Conservation (phyloP, 495 filamentous ascomycete species). For the Podospora pseudocomata region DNA sequence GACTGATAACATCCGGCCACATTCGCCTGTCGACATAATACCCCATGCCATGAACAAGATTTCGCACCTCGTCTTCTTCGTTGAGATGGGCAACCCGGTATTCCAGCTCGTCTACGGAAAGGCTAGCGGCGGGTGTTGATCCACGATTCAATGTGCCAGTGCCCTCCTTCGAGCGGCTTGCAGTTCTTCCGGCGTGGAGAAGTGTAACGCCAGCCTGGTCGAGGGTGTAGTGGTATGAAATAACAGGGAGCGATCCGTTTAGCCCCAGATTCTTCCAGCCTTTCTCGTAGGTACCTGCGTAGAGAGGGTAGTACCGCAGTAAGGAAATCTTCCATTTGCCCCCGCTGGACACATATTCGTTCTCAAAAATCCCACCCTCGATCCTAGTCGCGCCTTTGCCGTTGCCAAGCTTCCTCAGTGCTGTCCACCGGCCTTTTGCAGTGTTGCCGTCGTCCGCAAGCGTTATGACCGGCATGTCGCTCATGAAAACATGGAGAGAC, state of each 20-base stretch:
- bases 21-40: slow-evolving; percentile 24
- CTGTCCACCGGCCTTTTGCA: slow-evolving; percentile 18
- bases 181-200: background rate
- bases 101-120: slow-evolving; percentile 14
- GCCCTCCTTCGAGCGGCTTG: background rate
- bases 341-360: slow-evolving; percentile 12
- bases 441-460: slow-evolving; percentile 17
- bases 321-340: slow-evolving; percentile 18
- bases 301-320: slow-evolving; percentile 21
- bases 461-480: slow-evolving; percentile 18
- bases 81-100: slow-evolving; percentile 20
- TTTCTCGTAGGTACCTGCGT: slow-evolving; percentile 15
- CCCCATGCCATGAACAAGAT: slow-evolving; percentile 18
- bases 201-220: slow-evolving; percentile 18
- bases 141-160: too few relatives aligned
- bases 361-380: slow-evolving; percentile 24
- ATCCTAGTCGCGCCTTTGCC: slow-evolving; percentile 15
- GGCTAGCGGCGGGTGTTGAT: background rate
- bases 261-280: slow-evolving; percentile 20
- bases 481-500: slow-evolving; percentile 15
- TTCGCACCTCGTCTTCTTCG: slow-evolving; percentile 26
- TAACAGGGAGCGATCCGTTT: slow-evolving; percentile 10
- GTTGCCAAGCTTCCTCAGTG: slow-evolving; percentile 15
- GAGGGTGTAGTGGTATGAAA: slow-evolving; percentile 22
- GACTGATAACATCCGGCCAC: slow-evolving; percentile 20